These are phyloP conservation scores for Sporothrix luriei DNA, from an alignment of 2,329 filamentous ascomycete genomes.

Conservation along the genomic window DNA sequence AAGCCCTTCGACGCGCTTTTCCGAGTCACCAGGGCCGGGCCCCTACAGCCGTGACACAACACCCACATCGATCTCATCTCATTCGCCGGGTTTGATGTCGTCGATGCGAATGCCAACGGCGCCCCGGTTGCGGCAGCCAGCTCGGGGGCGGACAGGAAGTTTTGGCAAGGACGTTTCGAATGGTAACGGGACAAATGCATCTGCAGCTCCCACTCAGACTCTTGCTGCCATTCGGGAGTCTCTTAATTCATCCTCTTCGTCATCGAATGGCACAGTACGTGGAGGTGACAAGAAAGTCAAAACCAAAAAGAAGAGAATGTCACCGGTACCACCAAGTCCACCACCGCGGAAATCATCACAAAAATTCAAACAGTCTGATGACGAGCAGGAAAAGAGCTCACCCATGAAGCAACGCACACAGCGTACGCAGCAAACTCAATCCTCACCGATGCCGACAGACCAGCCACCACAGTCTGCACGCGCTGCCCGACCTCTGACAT, in stretches of 20 bases:
- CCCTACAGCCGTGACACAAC: conserved; percentile 77
- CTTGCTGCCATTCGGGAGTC: conserved; percentile 70
- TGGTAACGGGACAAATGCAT: conserved; percentile 45
- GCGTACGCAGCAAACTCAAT: conserved; percentile 15
- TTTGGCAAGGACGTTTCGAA: conserved; percentile 57
- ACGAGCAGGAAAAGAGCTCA: conserved; percentile 43
- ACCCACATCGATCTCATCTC: conserved; percentile 75
- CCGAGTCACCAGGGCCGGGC: conserved; percentile 69
- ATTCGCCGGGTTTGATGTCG: conserved; percentile 65
- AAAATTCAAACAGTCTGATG: conserved; percentile 50
- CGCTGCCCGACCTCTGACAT: conserved; percentile 35
- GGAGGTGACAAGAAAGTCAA: conserved; percentile 52
- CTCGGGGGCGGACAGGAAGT: conserved; percentile 59
- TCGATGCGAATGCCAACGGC: conserved; percentile 50
- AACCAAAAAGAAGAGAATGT: conserved; percentile 50
- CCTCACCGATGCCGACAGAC: conserved; percentile 34
- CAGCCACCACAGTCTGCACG: conserved; percentile 32
- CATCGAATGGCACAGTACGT: conserved; percentile 61
- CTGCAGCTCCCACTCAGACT: conserved; percentile 58
- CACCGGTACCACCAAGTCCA: conserved; percentile 60
- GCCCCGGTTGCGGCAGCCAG: conserved; percentile 56
- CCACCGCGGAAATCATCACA: conserved; percentile 65
- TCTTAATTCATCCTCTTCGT: conserved; percentile 71
- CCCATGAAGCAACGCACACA: conserved; percentile 43
- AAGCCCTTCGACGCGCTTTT: conserved; percentile 75